Evolutionary conservation across 257 asterid species (phyloP), one percentile per base, ranked within the genome.

Genomic region (Solanum ossicruentum): DNA sequence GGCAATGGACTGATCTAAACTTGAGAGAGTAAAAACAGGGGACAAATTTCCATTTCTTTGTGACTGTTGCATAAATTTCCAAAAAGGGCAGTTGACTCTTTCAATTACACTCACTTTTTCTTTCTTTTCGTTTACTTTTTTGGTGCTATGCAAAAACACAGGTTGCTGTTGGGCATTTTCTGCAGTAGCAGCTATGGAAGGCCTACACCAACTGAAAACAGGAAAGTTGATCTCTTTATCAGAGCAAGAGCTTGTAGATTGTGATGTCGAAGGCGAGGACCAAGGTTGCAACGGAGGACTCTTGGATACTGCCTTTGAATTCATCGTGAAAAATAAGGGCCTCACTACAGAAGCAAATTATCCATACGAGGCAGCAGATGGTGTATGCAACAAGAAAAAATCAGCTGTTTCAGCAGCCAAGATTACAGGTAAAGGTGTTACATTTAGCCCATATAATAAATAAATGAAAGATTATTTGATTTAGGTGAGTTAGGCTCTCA

Each of bases 91-190:
- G 41, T 73, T 73, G 81, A n/a, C 20, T 73, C 41, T 47, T 73
- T 21, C 41, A 21, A 12, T 21, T 5, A 47, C 16, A 13, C 20
- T 66, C 60, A 47, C 23, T 47, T 6, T 49, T 47, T 8, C 16
- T 15, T 75, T n/a, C 57, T 10, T 58, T 26, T 58, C 12, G 5
- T 23, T 23, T 4, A 49, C 6, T 20, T 12, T 21, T 8, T 45
- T 73, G 81, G 12, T 75, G 20, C 23, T 23, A 78, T 78, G 47
- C 0, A 16, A 52, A 57, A 56, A 60, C 16, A 26, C 73, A 88
- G 90, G 88, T 3, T 78, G 85, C 26, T 88, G 90, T 52, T 88
- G 88, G 90, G 90, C 90, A 57, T 88, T 88, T 84, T 83, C 90
- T 51, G 90, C 90, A 6, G 88, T 85, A 45, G 88, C 88, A 21